Conservation (phyloP, 2,329 filamentous ascomycete genomes). For the Drechslerella dactyloides region DNA sequence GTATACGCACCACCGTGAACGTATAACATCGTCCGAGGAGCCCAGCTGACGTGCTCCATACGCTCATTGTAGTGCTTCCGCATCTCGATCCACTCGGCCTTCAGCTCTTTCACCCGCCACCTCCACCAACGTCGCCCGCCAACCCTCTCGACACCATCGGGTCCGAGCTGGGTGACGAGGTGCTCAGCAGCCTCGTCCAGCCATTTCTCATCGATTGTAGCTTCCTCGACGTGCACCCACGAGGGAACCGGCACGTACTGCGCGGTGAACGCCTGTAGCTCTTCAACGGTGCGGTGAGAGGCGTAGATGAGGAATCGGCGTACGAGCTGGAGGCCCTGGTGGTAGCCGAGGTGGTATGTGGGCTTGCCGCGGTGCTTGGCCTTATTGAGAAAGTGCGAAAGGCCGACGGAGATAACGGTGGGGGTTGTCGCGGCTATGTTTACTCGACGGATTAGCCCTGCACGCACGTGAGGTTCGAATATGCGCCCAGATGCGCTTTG, state of each 20-base stretch:
- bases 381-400: conserved; percentile 88
- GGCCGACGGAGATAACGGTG: conserved; percentile 81
- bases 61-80: conserved; percentile 76
- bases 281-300: conserved; percentile 88
- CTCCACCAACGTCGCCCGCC: conserved; percentile 89
- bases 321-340: conserved; percentile 87
- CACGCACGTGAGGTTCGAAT: neutral
- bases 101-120: conserved; percentile 69
- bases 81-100: conserved; percentile 98
- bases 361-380: conserved; percentile 79
- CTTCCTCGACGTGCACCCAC: conserved; percentile 81
- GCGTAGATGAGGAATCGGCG: conserved; percentile 84
- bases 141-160: conserved; percentile 73
- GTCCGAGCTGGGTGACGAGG: conserved; percentile 76
- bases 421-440: conserved; percentile 75
- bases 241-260: conserved; percentile 89
- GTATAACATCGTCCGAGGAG: conserved; percentile 85
- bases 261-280: conserved; percentile 85
- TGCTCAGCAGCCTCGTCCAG: conserved; percentile 71
- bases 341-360: conserved; percentile 89
- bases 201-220: conserved; percentile 69
- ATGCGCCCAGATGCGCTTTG: neutral
- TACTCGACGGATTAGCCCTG: neutral
- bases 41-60: conserved; percentile 66
- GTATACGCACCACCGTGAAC: conserved; percentile 69